Evolutionary conservation across 345 rosid genomes (phyloP), one percentile per base, ranked within the genome.

Genomic region (Erysimum cheiranthoides): DNA sequence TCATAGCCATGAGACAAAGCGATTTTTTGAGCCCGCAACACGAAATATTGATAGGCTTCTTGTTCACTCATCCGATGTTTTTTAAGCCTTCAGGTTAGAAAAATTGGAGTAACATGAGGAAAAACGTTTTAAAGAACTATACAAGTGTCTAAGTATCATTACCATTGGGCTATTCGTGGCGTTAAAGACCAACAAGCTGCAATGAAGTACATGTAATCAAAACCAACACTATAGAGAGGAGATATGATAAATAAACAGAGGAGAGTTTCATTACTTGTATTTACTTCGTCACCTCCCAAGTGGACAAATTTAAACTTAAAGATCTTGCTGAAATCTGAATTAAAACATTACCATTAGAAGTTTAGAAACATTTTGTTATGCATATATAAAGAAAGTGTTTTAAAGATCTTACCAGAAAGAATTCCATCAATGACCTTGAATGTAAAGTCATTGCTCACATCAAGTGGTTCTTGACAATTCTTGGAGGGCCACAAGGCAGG

Each of bases 271-370:
- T 84, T 83, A 90, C 96, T 79, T 78, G 93, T 83, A 54, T 88
- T 40, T 36, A 90, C 96, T 83, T 90, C 96, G 60, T 90, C 96
- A n/a, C 96, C 96, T 62, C 96, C 96, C 88, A 90, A 79, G 70
- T 90, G 96, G 42, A 88, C 80, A 49, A 88, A 88, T 78, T 79
- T 88, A 81, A 80, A 90, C 73, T 86, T 84, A 59, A 90, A 90
- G 82, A 90, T 77, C 87, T 88, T 90, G 77, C 93, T 90, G 80
- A 90, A 86, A 73, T 85, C 90, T 86, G 86, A 73, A 77, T 60
- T 36, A 43, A 32, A 2, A n/a, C 7, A 43, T 3, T 31, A 18
- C 31, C 57, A 51, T 31, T 51, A 67, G 3, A 30, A 31, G 8
- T 53, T 13, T 3, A 2, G 40, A 39, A 53, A 34, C 7, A 17